phyloP scores from a whole-genome alignment of 768 basidiomycete species.

The Rhizopogon sp. region DNA sequence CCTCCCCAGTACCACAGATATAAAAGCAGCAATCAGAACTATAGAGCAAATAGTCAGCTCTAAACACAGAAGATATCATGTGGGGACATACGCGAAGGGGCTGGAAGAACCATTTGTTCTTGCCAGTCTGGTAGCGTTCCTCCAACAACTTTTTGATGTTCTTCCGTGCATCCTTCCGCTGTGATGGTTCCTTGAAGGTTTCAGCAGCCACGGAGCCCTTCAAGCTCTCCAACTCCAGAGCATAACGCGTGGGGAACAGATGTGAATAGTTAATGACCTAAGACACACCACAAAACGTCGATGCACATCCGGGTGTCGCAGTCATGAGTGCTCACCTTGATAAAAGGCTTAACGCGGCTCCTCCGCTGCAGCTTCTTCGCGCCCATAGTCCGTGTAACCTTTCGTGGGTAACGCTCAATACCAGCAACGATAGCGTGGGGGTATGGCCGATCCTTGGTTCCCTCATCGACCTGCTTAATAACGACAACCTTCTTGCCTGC shows the following conservation, averaged over 20 bases:
- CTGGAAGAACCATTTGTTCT: constrained; percentile 99
- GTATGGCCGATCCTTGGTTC: constrained; percentile 93
- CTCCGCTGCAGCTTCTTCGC: constrained; percentile 89
- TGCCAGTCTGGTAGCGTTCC: constrained; percentile 89
- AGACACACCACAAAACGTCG: not conserved
- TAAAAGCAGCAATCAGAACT: constrained; percentile 31
- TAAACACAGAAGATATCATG: not conserved
- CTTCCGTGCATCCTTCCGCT: constrained; percentile 94
- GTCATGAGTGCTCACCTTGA: constrained; percentile 66
- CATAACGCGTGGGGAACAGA: constrained; percentile 98
- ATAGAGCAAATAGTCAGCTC: constrained; percentile 3
- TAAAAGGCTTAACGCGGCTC: constrained; percentile 99
- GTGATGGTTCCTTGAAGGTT: constrained; percentile 96
- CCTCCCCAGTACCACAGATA: constrained; percentile 12
- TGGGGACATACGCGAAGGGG: constrained; percentile 60
- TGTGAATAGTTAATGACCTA: constrained; percentile 97
- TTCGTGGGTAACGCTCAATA: constrained; percentile 95
- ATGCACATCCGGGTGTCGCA: not conserved
- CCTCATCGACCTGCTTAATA: constrained; percentile 96
- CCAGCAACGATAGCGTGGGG: constrained; percentile 98
- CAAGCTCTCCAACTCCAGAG: constrained; percentile 90
- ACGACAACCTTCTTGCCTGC: constrained; percentile 99
- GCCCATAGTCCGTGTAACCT: constrained; percentile 97
- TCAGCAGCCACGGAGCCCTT: constrained; percentile 83
- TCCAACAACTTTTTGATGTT: constrained; percentile 93